Percentiles rank a stretch among this genome's conserved stretches.
Conservation (phyloP, 1,284 basidiomycete genomes). For the Neolentinus lepideus region DNA sequence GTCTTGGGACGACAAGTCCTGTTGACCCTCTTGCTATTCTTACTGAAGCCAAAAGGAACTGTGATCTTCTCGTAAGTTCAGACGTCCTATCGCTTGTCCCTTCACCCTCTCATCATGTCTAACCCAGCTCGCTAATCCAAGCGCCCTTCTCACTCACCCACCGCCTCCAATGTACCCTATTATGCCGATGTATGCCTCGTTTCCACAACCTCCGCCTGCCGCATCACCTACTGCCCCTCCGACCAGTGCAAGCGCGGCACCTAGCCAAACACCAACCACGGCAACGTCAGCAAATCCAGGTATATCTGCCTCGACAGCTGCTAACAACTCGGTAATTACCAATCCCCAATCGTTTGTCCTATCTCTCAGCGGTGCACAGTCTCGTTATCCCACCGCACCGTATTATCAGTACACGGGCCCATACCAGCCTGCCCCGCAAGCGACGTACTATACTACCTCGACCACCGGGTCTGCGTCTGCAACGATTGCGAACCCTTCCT, state of each 20-base stretch:
- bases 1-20: conserved; percentile 57
- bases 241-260: conserved; percentile 12
- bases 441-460: conserved; percentile 10
- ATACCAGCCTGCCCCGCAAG: conserved; percentile 7
- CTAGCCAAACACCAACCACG: conserved; percentile 19
- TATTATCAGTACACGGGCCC: conserved; percentile 40
- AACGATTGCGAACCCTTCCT: conserved; percentile 26
- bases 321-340: conserved; percentile 40
- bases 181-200: conserved; percentile 29
- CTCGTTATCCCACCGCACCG: conserved; percentile 48
- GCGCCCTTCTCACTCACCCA: conserved; percentile 52
- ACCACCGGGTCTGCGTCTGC: conserved; percentile 11
- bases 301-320: background rate
- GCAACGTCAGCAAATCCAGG: conserved; percentile 14
- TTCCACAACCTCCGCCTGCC: conserved; percentile 20
- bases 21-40: conserved; percentile 69
- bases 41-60: conserved; percentile 66
- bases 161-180: conserved; percentile 52
- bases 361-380: conserved; percentile 37
- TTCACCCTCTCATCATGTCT: conserved; percentile 10
- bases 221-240: conserved; percentile 18
- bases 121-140: conserved; percentile 59
- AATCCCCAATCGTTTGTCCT: conserved; percentile 68
- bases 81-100: conserved; percentile 1
- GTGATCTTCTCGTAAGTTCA: conserved; percentile 59